Percentiles rank a stretch among this genome's conserved stretches.
phyloP scores from a whole-genome alignment of 345 rosid species.

The Erucastrum elatum region DNA sequence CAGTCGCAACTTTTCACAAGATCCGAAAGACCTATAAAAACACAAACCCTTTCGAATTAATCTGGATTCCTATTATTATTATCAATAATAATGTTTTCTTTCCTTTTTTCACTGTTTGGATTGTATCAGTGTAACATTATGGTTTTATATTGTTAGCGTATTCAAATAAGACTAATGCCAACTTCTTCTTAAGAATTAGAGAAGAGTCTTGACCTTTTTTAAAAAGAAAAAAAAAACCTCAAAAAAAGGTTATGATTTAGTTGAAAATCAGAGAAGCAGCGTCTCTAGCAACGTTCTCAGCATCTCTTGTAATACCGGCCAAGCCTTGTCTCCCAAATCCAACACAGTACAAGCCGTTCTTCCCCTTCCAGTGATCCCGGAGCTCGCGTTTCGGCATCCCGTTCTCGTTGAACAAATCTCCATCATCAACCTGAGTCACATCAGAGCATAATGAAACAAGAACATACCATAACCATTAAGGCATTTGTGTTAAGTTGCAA shows the following conservation, averaged over 20 bases:
- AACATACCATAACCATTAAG: neutral
- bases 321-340: constrained; percentile 47
- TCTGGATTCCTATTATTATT: no score
- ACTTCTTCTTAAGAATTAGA: neutral
- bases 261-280: constrained; percentile 20
- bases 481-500: neutral
- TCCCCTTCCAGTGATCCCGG: constrained; percentile 44
- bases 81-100: constrained; percentile 21
- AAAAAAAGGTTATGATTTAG: neutral
- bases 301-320: constrained; percentile 42
- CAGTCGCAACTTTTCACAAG: no score
- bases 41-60: no score
- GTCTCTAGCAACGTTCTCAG: constrained; percentile 38
- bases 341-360: constrained; percentile 44
- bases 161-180: neutral
- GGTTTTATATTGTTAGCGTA: neutral
- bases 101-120: constrained; percentile 1
- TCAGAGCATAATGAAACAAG: neutral
- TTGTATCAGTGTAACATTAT: constrained; percentile 13
- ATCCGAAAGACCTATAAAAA: no score
- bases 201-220: neutral
- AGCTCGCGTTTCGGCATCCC: constrained; percentile 36
- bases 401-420: constrained; percentile 25
- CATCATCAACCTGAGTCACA: constrained; percentile 27
- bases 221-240: neutral